phyloP scores from a whole-genome alignment of 1,284 basidiomycete species.

The Sanghuangporus baumii region DNA sequence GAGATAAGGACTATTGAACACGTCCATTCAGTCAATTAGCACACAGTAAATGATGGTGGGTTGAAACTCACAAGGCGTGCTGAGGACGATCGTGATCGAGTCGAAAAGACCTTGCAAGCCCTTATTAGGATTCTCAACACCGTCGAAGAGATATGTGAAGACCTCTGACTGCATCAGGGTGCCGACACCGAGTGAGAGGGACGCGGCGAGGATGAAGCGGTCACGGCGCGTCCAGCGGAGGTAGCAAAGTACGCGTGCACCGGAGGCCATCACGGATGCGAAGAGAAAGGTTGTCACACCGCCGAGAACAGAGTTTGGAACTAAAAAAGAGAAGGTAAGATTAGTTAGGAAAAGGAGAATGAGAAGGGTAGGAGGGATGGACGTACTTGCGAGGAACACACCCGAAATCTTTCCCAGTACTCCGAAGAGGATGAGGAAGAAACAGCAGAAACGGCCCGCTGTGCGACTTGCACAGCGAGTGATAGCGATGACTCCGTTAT shows the following conservation, averaged over 20 bases:
- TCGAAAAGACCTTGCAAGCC: constrained; percentile 69
- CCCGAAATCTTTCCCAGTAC: constrained; percentile 77
- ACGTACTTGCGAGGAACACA: constrained; percentile 65
- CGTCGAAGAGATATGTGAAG: constrained; percentile 66
- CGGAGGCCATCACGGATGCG: constrained; percentile 59
- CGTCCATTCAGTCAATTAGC: neutral
- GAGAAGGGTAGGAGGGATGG: neutral
- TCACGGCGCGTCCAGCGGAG: constrained; percentile 65
- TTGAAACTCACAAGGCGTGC: constrained; percentile 61
- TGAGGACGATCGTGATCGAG: constrained; percentile 74
- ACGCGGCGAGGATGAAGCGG: constrained; percentile 71
- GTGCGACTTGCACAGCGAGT: constrained; percentile 72
- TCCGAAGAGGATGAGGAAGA: constrained; percentile 68
- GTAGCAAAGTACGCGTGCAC: constrained; percentile 68
- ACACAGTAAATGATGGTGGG: constrained; percentile 3
- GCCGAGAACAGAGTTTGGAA: constrained; percentile 78
- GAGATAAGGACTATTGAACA: constrained; percentile 50
- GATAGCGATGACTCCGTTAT: constrained; percentile 77
- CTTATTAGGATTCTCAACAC: constrained; percentile 47
- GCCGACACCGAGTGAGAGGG: constrained; percentile 69
- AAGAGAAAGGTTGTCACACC: constrained; percentile 66
- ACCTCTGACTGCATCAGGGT: constrained; percentile 57
- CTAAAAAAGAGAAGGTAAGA: constrained; percentile 23
- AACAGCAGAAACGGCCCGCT: constrained; percentile 70
- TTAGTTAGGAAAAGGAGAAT: neutral